Evolutionary conservation across 177 flowering plant species (phyloP), one percentile per base, ranked within the genome.

Genomic region (Tripterygium wilfordii): DNA sequence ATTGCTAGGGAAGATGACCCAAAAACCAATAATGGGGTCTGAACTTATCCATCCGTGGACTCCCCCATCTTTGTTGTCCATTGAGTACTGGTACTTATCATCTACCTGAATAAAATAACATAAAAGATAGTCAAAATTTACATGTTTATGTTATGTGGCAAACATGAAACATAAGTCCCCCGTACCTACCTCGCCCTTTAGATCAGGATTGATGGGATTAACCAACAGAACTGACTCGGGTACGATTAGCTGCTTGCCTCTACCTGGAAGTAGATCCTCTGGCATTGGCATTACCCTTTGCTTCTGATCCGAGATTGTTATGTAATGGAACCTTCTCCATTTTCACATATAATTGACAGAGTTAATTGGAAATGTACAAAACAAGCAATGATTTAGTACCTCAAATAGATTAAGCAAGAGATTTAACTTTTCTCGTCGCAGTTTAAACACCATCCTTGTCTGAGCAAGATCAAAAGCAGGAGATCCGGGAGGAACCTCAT

Each of bases 11-110:
- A 66, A 66, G 55, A 80, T 74, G 28, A 72, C 41, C 87, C 87
- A 83, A 45, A 80, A 78, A 9, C 87, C 87, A 10, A 78, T 53
- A 3, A 39, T 42, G 1, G 81, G 80, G 12, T 57, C 63, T 1
- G 69, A 60, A 37, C 76, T 63, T 36, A 82, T 72, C 88, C 94
- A 85, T 2, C 88, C 88, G 57, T 85, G 86, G 25, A 85, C 71
- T 13, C 71, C 69, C 10, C 71, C 67, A 51, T 85, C 88, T 51
- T 74, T 76, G 61, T 71, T 68, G 51, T 76, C 94, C 66, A 67
- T 56, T 1, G 87, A 76, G 42, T 78, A 78, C 64, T 71, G 75
- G 67, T 80, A 83, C 63, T 80, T 79, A 53, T 83, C 90, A 59
- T 82, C 89, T 26, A 82, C 85, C 84, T 82, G 66, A 32, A 51